These are phyloP conservation scores for Juncus inflexus DNA, from an alignment of 176 grass and related monocot genomes.

Conservation along the genomic window DNA sequence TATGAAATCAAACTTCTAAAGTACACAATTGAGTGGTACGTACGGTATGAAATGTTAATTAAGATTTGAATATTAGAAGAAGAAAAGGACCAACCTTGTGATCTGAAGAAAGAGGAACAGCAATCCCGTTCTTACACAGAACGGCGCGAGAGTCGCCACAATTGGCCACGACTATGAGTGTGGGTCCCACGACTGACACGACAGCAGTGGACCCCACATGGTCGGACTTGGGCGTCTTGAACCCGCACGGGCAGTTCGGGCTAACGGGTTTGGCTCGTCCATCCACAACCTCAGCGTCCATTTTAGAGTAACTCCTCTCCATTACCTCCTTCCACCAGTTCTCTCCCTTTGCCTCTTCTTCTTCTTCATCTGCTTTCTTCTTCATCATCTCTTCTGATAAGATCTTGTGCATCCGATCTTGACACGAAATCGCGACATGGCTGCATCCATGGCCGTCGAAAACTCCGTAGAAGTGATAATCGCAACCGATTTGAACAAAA, in stretches of 20 bases:
- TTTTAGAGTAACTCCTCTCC: slow-evolving; percentile 42
- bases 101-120: slow-evolving; percentile 53
- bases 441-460: slow-evolving; percentile 57
- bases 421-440: slow-evolving; percentile 50
- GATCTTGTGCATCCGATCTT: slow-evolving; percentile 48
- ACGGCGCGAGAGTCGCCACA: slow-evolving; percentile 67
- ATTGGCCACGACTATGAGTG: slow-evolving; percentile 49
- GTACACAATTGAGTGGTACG: background rate
- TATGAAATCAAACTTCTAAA: background rate
- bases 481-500: slow-evolving; percentile 30
- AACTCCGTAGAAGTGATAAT: slow-evolving; percentile 51
- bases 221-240: slow-evolving; percentile 47
- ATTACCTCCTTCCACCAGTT: slow-evolving; percentile 45
- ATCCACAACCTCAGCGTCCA: slow-evolving; percentile 36
- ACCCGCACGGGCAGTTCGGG: slow-evolving; percentile 49
- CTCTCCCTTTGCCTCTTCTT: background rate
- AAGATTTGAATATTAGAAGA: background rate
- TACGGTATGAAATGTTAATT: background rate
- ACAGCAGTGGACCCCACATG: slow-evolving; percentile 57
- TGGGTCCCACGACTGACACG: slow-evolving; percentile 41
- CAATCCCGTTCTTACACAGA: slow-evolving; percentile 41
- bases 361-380: background rate
- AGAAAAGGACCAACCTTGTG: slow-evolving; percentile 43
- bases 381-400: slow-evolving; percentile 44
- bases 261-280: slow-evolving; percentile 11